Evolutionary conservation across 352 stramenopile genomes (phyloP).

Genomic region (Phytophthora kernoviae): DNA sequence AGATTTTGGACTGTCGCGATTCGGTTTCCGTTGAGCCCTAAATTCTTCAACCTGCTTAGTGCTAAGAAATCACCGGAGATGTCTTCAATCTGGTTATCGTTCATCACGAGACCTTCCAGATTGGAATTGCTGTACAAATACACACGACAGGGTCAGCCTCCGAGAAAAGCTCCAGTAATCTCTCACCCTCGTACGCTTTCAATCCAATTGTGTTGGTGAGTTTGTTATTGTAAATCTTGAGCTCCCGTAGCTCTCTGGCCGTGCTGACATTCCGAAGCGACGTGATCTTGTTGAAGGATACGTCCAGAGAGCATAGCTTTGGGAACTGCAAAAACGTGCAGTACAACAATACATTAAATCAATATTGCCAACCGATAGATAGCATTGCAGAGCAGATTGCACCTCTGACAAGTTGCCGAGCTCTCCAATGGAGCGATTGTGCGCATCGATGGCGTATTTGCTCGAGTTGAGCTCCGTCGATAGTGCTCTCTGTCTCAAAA

Average conservation of each 20-base stretch:
- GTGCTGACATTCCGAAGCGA: conserved; percentile 65
- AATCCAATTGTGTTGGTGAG: conserved; percentile 56
- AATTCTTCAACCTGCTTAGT: conserved; percentile 70
- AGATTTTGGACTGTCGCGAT: conserved; percentile 58
- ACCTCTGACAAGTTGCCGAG: conserved; percentile 73
- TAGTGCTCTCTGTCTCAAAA: conserved; percentile 33
- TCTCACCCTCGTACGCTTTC: conserved; percentile 39
- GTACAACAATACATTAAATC: not conserved
- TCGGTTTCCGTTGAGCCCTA: conserved; percentile 74
- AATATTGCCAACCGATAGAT: not conserved
- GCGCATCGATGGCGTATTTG: conserved; percentile 79
- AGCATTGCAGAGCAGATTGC: not conserved
- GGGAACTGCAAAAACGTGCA: conserved; percentile 46
- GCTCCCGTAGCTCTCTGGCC: conserved; percentile 63
- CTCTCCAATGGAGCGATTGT: conserved; percentile 71
- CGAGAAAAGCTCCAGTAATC: not conserved
- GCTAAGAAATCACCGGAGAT: conserved; percentile 64
- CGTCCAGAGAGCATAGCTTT: conserved; percentile 75
- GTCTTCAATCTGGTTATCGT: conserved; percentile 72
- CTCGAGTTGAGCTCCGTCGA: conserved; percentile 76
- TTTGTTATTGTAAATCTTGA: conserved; percentile 88
- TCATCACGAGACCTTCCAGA: conserved; percentile 68
- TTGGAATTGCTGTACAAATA: conserved; percentile 52
- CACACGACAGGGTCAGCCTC: not conserved
- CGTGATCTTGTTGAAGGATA: conserved; percentile 79